A percentile compares a stretch with the other conserved stretches of the same genome.
phyloP scores from a whole-genome alignment of 225 moss, liverwort and hornwort species.

The Polytrichum formosum region DNA sequence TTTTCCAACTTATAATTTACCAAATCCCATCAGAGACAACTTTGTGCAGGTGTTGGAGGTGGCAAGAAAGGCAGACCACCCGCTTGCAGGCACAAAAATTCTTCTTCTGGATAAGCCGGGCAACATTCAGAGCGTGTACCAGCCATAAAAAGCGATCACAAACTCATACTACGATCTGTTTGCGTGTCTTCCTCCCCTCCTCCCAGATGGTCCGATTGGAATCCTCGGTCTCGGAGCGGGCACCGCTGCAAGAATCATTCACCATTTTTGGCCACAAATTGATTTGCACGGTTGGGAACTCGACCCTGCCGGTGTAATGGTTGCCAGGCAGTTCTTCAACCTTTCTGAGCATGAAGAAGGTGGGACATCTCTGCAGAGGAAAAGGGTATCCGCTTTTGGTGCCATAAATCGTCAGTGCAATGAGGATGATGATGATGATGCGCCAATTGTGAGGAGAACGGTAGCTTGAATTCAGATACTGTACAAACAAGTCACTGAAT shows the following conservation, averaged over 20 bases:
- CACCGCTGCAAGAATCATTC: constrained; percentile 70
- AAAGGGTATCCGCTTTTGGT: too few species aligned
- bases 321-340: constrained; percentile 51
- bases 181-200: constrained; percentile 67
- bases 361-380: constrained; percentile 13
- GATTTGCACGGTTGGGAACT: constrained; percentile 89
- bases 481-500: too few species aligned
- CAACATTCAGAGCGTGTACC: constrained; percentile 87
- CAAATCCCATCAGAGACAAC: constrained; percentile 49
- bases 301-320: constrained; percentile 68
- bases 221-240: constrained; percentile 91
- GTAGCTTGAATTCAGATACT: too few species aligned
- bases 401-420: neutral
- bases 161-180: constrained; percentile 80
- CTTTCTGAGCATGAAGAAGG: constrained; percentile 70
- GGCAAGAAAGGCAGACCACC: constrained; percentile 51
- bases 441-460: too few species aligned
- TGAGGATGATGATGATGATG: constrained; percentile 1
- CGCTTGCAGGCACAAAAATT: constrained; percentile 66
- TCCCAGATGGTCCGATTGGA: constrained; percentile 75
- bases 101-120: constrained; percentile 77
- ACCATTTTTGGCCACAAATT: constrained; percentile 68
- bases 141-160: constrained; percentile 62
- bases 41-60: constrained; percentile 80
- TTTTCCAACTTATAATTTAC: neutral